A percentile compares a stretch with the other conserved stretches of the same genome.
phyloP scores from a whole-genome alignment of 208 protist genomes.

The Acanthamoeba royreba region DNA sequence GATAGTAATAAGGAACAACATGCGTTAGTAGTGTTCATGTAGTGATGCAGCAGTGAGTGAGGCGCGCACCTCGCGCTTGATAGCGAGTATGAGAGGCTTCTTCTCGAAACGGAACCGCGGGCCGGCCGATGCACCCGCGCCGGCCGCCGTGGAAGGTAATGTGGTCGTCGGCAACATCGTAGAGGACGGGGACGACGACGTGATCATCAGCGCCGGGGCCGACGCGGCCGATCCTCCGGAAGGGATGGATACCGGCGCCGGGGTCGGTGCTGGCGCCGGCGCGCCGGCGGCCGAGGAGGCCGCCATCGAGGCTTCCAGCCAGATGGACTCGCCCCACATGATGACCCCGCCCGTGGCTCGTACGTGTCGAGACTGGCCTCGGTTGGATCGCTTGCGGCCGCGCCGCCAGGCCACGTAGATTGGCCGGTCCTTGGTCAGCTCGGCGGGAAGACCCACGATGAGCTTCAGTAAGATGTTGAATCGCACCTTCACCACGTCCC shows the following conservation, averaged over 20 bases:
- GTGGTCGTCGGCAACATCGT: too few species aligned
- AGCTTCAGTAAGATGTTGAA: background rate
- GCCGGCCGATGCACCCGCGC: too few species aligned
- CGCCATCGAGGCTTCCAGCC: background rate
- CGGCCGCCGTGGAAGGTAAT: background rate
- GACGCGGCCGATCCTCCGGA: too few species aligned
- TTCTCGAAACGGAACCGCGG: background rate
- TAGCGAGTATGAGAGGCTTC: background rate
- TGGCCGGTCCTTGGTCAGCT: background rate
- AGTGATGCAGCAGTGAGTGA: background rate
- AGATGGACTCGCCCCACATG: slow-evolving; percentile 4
- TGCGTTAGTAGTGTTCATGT: background rate
- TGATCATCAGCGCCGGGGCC: too few species aligned
- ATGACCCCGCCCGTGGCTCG: background rate
- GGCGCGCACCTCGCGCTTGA: background rate
- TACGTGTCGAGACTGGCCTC: background rate
- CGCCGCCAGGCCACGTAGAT: background rate
- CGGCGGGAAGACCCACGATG: background rate
- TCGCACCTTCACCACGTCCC: background rate
- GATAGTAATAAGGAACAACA: background rate
- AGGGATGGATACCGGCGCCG: background rate
- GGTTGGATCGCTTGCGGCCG: background rate
- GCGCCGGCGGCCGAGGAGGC: background rate
- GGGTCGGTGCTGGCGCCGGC: background rate
- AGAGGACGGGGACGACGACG: too few species aligned